Conservation (phyloP, 2,329 filamentous ascomycete genomes). For the Ascochyta rabiei region DNA sequence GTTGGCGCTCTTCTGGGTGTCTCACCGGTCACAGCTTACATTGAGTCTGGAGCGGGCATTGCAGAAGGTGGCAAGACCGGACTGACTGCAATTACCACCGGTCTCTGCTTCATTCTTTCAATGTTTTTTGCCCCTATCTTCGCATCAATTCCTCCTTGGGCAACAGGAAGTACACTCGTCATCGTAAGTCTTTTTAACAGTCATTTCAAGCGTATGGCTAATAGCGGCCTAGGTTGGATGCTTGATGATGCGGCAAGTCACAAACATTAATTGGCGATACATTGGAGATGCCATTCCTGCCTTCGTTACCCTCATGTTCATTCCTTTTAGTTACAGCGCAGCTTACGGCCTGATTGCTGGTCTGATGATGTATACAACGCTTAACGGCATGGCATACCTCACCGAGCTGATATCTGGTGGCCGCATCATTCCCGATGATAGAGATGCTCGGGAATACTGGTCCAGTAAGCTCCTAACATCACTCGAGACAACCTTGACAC, state of each 20-base stretch:
- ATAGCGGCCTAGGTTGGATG: constrained; percentile 59
- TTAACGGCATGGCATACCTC: constrained; percentile 74
- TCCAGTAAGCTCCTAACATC: constrained; percentile 61
- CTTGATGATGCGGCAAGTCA: constrained; percentile 74
- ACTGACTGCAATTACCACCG: constrained; percentile 77
- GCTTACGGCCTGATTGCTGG: constrained; percentile 85
- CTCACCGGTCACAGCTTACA: constrained; percentile 83
- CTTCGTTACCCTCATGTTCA: constrained; percentile 81
- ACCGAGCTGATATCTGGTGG: constrained; percentile 70
- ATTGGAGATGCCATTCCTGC: constrained; percentile 83
- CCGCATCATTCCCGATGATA: constrained; percentile 74
- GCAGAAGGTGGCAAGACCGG: constrained; percentile 86
- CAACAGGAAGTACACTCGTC: constrained; percentile 82
- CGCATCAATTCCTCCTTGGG: constrained; percentile 87
- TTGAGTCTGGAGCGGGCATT: constrained; percentile 87
- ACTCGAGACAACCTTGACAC: constrained; percentile 6
- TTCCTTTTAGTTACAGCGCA: constrained; percentile 90
- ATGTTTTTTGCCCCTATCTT: constrained; percentile 92
- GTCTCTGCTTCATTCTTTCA: constrained; percentile 83
- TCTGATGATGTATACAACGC: constrained; percentile 73
- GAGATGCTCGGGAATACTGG: constrained; percentile 79
- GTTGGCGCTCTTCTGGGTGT: constrained; percentile 79
- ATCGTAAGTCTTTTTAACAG: constrained; percentile 60
- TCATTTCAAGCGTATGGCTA: constrained; percentile 10
- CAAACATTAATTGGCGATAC: constrained; percentile 90